Conservation (phyloP, 108 stramenopile species). For the Cyclostephanos invisitatus region DNA sequence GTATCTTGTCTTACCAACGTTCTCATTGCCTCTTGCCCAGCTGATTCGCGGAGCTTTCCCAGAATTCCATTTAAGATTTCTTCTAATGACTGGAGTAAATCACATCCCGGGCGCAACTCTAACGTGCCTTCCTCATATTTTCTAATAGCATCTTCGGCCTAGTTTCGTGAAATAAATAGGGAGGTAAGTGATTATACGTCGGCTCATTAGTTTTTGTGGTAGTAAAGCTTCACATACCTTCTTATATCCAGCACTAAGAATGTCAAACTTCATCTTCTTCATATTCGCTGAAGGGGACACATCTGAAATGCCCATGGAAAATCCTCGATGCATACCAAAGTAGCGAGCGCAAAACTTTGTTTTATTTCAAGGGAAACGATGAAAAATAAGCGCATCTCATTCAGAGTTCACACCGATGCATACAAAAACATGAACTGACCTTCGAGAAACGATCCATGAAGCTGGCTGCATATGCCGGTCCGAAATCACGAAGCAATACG, state of each 20-base stretch:
- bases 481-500: constrained; percentile 87
- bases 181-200: neutral
- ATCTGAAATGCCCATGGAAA: constrained; percentile 98
- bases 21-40: constrained; percentile 94
- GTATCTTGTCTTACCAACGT: constrained; percentile 46
- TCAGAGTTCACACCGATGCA: too few species aligned
- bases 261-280: constrained; percentile 75
- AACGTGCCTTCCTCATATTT: constrained; percentile 86
- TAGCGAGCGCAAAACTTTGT: constrained; percentile 92
- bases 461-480: constrained; percentile 66
- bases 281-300: constrained; percentile 89
- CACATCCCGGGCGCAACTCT: constrained; percentile 95
- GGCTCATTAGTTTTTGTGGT: constrained; percentile 23
- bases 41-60: constrained; percentile 92
- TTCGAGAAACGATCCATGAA: constrained; percentile 96
- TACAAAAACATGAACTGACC: too few species aligned
- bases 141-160: constrained; percentile 85
- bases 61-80: constrained; percentile 93
- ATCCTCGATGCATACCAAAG: constrained; percentile 91
- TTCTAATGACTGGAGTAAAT: constrained; percentile 94
- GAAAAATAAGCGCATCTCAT: too few species aligned
- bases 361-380: too few species aligned
- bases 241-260: constrained; percentile 75
- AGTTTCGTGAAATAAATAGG: neutral
- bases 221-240: constrained; percentile 40